Evolutionary conservation across 176 grass and related monocot genomes (phyloP).

Genomic region (Thinopyrum elongatum): DNA sequence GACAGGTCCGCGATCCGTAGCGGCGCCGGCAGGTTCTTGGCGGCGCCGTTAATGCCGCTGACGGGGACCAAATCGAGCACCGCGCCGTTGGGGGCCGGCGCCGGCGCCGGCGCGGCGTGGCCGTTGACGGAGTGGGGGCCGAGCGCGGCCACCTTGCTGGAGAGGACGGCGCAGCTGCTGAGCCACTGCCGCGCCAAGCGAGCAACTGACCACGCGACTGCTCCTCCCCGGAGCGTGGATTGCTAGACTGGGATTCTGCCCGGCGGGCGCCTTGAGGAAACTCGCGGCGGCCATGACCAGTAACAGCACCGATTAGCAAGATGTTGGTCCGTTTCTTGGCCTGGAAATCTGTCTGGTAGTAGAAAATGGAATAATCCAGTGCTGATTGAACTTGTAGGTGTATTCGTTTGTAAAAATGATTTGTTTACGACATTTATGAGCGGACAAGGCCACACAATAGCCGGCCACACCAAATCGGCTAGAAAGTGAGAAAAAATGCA

Average conservation of each 20-base stretch:
- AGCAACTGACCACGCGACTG: conserved; percentile 41
- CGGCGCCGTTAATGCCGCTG: not conserved
- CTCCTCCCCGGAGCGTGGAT: not conserved
- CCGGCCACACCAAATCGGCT: too few species aligned
- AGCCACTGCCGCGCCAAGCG: conserved; percentile 70
- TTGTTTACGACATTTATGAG: too few species aligned
- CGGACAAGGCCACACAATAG: too few species aligned
- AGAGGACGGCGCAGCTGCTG: conserved; percentile 87
- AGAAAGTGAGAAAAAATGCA: too few species aligned
- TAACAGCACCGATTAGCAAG: conserved; percentile 9
- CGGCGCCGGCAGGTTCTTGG: conserved; percentile 56
- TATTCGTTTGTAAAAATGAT: too few species aligned
- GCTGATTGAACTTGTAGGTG: too few species aligned
- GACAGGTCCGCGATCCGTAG: conserved; percentile 74
- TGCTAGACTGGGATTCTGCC: conserved; percentile 37
- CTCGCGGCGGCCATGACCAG: conserved; percentile 33
- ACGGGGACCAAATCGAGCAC: conserved; percentile 40
- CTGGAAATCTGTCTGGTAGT: not conserved
- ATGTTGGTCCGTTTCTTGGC: conserved; percentile 16
- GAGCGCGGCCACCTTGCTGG: conserved; percentile 65
- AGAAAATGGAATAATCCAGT: too few species aligned
- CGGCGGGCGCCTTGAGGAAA: conserved; percentile 32
- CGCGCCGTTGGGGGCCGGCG: not conserved
- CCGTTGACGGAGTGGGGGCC: conserved; percentile 25
- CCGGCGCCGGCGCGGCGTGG: not conserved